Base-by-base conservation (phyloP, 106 monocot species). In the Triglochin maritima region DNA sequence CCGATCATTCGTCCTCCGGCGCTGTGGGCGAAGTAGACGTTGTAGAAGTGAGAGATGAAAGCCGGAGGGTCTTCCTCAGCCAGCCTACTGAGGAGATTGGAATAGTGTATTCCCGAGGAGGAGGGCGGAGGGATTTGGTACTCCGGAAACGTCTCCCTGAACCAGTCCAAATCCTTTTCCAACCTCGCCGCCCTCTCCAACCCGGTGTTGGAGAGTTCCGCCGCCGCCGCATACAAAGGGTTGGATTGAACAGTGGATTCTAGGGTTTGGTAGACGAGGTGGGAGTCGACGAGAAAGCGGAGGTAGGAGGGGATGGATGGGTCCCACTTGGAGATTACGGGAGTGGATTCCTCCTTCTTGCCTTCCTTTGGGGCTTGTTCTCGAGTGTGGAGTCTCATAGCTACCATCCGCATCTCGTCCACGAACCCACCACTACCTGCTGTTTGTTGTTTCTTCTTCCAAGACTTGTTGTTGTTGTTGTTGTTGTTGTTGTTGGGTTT, bases 11-110 rank as follows among this genome's bases (percentile, higher is more conserved):
- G 80, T 16, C 88, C 98, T 5, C 98, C 92, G 15, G 98, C 91
- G 69, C 80, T 78, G 59, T 98, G 98, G 55, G 88, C 98, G 74
- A 98, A 92, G 66, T 98, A 98, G 11, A 89, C 47, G 46, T 92
- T 98, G 72, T 98, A 98, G 65, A 92, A 89, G 66, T 98, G 98
- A 70, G 92, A 98, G 50, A 98, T 88, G 62, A 98, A 92, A 59
- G 92, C 88, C 69, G 82, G 92, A 64, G 98, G 84, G 71, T 98
- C 84, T n/a, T 75, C 86, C 56, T 81, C 69, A 13, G 98, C 79
- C 11, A 92, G 68, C 57, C 86, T 86, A 70, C 81, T 75, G 68
- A 92, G 68, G 56, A 77, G 74, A 2, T 44, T 52, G 46, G 86
- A 84, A 82, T 98, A 98, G 11, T 86, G 76, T 49, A 71, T 52